Conservation (phyloP, 2,329 filamentous ascomycete species). For the Parastagonospora avenae region DNA sequence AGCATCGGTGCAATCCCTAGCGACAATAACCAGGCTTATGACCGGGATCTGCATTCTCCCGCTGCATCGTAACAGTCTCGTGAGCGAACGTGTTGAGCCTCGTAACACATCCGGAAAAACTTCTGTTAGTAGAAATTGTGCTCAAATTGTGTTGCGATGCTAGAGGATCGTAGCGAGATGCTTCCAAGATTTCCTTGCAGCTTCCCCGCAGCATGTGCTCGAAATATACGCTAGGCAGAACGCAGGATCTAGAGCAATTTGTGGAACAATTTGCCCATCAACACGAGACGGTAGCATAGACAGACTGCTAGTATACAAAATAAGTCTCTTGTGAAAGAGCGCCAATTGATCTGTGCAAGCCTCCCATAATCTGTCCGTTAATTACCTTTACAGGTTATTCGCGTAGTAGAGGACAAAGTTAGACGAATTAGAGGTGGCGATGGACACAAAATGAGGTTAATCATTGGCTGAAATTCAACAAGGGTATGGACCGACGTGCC, state of each 20-base stretch:
- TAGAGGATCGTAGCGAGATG: neutral
- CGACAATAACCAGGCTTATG: constrained; percentile 17
- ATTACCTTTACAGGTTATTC: no score
- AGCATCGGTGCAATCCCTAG: constrained; percentile 26
- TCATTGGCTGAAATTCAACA: no score
- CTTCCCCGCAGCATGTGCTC: neutral
- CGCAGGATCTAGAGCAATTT: no score
- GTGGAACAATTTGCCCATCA: no score
- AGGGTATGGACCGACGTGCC: no score
- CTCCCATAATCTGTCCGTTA: no score
- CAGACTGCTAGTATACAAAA: neutral
- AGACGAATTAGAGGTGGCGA: no score
- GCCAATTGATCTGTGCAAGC: no score
- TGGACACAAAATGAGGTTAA: no score
- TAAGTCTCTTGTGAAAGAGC: neutral
- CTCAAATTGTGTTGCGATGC: neutral
- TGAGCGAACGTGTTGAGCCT: neutral
- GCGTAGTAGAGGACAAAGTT: no score
- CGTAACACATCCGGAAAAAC: neutral
- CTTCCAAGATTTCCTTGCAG: constrained; percentile 1
- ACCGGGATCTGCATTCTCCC: constrained; percentile 33
- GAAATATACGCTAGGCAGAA: no score
- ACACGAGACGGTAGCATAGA: no score
- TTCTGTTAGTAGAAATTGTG: neutral
- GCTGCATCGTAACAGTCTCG: constrained; percentile 9